phyloP scores from a whole-genome alignment of 139 green algal genomes.

The Coelastrella sp. region DNA sequence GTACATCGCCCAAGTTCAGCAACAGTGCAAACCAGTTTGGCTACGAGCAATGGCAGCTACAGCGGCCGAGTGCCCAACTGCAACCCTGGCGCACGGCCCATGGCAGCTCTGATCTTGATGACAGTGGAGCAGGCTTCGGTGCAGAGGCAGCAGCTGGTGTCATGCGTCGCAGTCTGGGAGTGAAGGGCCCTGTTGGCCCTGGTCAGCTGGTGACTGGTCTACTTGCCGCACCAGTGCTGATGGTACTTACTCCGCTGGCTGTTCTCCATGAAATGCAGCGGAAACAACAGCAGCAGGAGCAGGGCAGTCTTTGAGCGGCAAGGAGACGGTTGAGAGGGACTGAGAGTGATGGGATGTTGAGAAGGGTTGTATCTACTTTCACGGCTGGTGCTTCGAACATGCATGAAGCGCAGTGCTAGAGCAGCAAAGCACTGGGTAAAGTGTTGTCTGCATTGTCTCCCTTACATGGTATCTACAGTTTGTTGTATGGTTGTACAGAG shows the following conservation, averaged over 20 bases:
- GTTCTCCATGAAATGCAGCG: slow-evolving; percentile 34
- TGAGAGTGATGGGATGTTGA: not conserved
- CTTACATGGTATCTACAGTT: too few relatives aligned
- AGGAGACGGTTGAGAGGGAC: not conserved
- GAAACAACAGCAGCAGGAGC: not conserved
- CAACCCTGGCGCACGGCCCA: too few relatives aligned
- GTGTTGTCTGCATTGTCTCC: too few relatives aligned
- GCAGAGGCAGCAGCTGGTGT: not conserved
- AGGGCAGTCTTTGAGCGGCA: not conserved
- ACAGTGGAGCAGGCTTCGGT: not conserved
- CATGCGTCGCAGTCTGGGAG: not conserved
- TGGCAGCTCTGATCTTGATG: not conserved
- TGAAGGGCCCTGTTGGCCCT: not conserved
- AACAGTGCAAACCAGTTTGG: not conserved
- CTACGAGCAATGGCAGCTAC: not conserved
- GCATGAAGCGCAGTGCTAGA: not conserved
- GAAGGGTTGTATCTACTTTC: not conserved
- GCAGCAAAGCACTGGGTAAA: too few relatives aligned
- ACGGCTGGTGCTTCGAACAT: not conserved
- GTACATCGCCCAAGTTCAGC: not conserved
- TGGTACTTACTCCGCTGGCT: slow-evolving; percentile 32
- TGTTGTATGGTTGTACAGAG: too few relatives aligned
- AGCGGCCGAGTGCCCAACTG: too few relatives aligned
- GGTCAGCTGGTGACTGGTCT: slow-evolving; percentile 43
- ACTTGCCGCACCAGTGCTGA: slow-evolving; percentile 39